A percentile compares a stretch with the other conserved stretches of the same genome.
phyloP scores from a whole-genome alignment of 495 filamentous ascomycete genomes.

The Tuber brumale region DNA sequence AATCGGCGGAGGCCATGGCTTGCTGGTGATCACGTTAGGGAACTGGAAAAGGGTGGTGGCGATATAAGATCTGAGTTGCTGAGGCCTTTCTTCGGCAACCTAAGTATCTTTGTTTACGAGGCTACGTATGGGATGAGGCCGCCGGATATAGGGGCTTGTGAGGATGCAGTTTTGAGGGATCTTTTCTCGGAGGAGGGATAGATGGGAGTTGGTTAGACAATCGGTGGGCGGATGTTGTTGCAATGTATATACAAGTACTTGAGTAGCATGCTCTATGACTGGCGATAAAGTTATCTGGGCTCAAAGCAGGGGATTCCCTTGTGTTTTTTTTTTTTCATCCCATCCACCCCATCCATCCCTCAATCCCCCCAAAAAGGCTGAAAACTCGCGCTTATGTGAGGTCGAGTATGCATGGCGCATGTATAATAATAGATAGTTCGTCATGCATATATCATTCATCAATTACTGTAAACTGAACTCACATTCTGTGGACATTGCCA shows the following conservation, averaged over 20 bases:
- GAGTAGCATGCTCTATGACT: background rate
- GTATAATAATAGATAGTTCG: too few relatives aligned
- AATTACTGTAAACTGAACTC: background rate
- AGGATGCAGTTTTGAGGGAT: constrained; percentile 64
- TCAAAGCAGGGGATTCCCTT: background rate
- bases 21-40: constrained; percentile 44
- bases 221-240: background rate
- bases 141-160: constrained; percentile 63
- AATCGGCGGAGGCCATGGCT: constrained; percentile 63
- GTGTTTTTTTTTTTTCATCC: background rate
- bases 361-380: background rate
- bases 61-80: constrained; percentile 52
- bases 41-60: constrained; percentile 26
- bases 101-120: constrained; percentile 90
- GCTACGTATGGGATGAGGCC: constrained; percentile 76
- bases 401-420: background rate
- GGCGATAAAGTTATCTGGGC: background rate
- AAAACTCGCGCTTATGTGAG: background rate
- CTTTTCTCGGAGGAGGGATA: constrained; percentile 71
- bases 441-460: background rate
- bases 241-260: background rate
- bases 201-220: background rate
- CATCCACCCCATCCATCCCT: background rate
- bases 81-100: constrained; percentile 78
- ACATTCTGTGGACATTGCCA: background rate